Percentiles rank a stretch among this genome's conserved stretches.
Evolutionary conservation across 106 monocot species (phyloP).

Genomic region (Dactylorhiza incarnata): DNA sequence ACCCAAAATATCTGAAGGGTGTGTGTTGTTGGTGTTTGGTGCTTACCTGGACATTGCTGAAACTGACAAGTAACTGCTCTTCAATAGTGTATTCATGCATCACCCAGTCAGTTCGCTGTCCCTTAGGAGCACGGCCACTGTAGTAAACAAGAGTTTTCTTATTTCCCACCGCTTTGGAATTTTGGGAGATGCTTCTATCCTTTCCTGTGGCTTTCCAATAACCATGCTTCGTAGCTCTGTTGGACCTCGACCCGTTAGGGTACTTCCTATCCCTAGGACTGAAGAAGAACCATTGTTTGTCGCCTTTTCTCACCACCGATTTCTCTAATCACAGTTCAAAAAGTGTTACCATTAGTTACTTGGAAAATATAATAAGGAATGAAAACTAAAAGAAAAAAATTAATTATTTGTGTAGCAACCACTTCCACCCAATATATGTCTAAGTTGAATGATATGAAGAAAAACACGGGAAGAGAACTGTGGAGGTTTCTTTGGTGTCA

Average conservation of each 20-base stretch:
- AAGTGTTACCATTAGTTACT: neutral
- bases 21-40: neutral
- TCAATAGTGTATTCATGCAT: conserved; percentile 91
- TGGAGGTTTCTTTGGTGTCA: no score
- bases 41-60: conserved; percentile 42
- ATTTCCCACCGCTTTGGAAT: conserved; percentile 50
- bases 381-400: no score
- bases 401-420: no score
- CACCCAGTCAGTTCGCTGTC: conserved; percentile 82
- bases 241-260: conserved; percentile 79
- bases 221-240: conserved; percentile 58
- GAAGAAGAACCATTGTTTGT: conserved; percentile 95
- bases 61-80: conserved; percentile 38
- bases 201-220: conserved; percentile 97
- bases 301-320: conserved; percentile 59
- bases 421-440: no score
- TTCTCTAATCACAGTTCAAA: conserved; percentile 29
- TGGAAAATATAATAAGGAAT: neutral
- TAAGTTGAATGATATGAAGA: no score
- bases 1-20: no score
- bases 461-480: no score
- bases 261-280: conserved; percentile 85
- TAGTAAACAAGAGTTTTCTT: conserved; percentile 95
- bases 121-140: conserved; percentile 73
- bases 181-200: conserved; percentile 57